Base-by-base conservation (phyloP, 2,329 filamentous ascomycete species). In the Fusarium drepaniforme region DNA sequence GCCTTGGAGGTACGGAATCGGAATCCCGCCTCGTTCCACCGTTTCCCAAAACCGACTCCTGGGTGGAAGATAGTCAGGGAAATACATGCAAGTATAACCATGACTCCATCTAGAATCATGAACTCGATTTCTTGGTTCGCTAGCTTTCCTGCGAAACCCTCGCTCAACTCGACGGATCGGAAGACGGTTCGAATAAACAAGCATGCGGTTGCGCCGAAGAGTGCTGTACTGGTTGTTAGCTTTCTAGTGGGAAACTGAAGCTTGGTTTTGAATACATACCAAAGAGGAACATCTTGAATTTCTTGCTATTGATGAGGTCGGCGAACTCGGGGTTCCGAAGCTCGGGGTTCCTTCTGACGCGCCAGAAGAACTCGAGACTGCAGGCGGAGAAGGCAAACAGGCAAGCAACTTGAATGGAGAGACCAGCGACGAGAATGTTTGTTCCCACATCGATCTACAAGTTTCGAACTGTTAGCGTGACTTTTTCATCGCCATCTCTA, bases 61-160 rank as follows among this genome's bases (percentile, higher is more conserved):
- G 74, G 74, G 38, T 76, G 74, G 7, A 51, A 73, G 25, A 73
- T 37, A 1, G 74, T 73, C 28, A 76, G 40, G 15, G 25, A 53
- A 12, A 71, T 46, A 5, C 49, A 68, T 15, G 72, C 74, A 1
- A 74, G 58, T 57, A 75, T 68, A 13, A 76, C 73, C 74, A 76
- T 76, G 21, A 67, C 66, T 4, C 74, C 74, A 46, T 76, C 74
- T 1, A 76, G 74, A 1, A 76, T 66, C 74, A 76, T 76, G 3
- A 76, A 67, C 13, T 70, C 68, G 3, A 73, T 66, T 4, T 76
- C 70, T 60, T 73, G 40, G 38, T 76, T 76, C 8, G 74, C 74
- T 1, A 74, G 46, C 49, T 76, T 66, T 3, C 72, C 68, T 7
- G 62, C n/a, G 44, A 76, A 73, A 0, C 74, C 74, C 18, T 73